Conservation (phyloP, 805 yeast species). For the Tetrapisispora nanseiensis region DNA sequence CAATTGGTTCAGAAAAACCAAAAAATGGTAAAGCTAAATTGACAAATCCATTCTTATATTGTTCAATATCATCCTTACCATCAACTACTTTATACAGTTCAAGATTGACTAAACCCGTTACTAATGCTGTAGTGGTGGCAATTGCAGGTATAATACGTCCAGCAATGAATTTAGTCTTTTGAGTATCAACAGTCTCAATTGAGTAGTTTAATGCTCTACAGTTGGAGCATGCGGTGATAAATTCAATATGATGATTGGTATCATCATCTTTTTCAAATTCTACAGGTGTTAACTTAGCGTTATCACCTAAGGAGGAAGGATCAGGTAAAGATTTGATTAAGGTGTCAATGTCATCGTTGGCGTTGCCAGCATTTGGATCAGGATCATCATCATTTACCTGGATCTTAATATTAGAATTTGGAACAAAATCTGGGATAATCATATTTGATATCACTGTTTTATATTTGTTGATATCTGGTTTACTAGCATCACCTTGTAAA, state of each 20-base stretch:
- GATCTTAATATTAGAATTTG: constrained; percentile 66
- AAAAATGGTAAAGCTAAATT: constrained; percentile 91
- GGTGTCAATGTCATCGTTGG: constrained; percentile 55
- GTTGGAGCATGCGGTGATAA: constrained; percentile 91
- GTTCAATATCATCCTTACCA: constrained; percentile 63
- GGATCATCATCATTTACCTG: constrained; percentile 84
- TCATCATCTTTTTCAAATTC: constrained; percentile 99
- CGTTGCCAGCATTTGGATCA: constrained; percentile 57
- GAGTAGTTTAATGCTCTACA: constrained; percentile 88
- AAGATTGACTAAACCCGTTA: constrained; percentile 86
- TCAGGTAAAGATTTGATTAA: constrained; percentile 77
- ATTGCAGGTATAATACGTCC: constrained; percentile 98
- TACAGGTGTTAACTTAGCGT: constrained; percentile 77
- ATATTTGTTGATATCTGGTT: constrained; percentile 40
- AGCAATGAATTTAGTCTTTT: constrained; percentile 92
- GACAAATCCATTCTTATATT: constrained; percentile 85
- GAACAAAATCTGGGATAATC: constrained; percentile 56
- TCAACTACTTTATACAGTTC: constrained; percentile 88
- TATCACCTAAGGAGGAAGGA: constrained; percentile 70
- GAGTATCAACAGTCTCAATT: constrained; percentile 80
- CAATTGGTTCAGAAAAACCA: constrained; percentile 94
- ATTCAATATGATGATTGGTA: constrained; percentile 90
- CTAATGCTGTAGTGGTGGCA: constrained; percentile 97
- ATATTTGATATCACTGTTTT: constrained; percentile 41
- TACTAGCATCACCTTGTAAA: constrained; percentile 57